A percentile compares a stretch with the other conserved stretches of the same genome.
Conservation (phyloP, 768 basidiomycete species). For the Boletus sensibilis region DNA sequence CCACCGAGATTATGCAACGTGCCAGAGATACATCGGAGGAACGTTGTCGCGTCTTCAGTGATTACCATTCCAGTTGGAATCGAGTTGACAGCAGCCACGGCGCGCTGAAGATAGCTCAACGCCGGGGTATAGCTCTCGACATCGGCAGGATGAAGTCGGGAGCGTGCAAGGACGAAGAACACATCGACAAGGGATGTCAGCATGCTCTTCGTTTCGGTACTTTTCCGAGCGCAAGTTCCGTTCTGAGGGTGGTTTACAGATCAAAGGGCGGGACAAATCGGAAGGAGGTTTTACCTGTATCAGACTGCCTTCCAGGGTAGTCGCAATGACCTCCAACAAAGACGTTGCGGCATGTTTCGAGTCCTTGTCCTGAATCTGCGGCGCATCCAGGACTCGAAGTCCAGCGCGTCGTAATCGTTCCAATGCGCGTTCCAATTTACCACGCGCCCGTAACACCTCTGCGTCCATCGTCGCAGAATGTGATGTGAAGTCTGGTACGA, state of each 20-base stretch:
- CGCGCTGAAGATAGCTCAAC: constrained; percentile 48
- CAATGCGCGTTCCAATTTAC: constrained; percentile 59
- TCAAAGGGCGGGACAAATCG: neutral
- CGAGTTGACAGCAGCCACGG: constrained; percentile 30
- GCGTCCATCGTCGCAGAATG: neutral
- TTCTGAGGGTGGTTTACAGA: constrained; percentile 1
- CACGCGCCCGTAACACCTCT: constrained; percentile 36
- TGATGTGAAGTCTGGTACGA: neutral
- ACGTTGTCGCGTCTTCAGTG: constrained; percentile 43
- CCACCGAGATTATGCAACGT: constrained; percentile 70
- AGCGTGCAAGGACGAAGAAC: constrained; percentile 52
- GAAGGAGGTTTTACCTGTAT: constrained; percentile 27
- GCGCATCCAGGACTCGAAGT: constrained; percentile 45
- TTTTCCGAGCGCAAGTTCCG: neutral
- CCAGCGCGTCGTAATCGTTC: constrained; percentile 57
- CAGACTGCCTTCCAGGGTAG: constrained; percentile 32
- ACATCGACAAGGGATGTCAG: constrained; percentile 53
- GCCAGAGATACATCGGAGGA: constrained; percentile 67
- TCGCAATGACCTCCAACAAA: constrained; percentile 39
- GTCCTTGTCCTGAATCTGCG: constrained; percentile 9
- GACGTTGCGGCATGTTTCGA: constrained; percentile 14
- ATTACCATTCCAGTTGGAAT: constrained; percentile 4
- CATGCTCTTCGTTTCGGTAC: constrained; percentile 32
- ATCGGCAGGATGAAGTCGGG: constrained; percentile 38
- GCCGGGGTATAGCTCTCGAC: constrained; percentile 46